phyloP scores from a whole-genome alignment of 805 yeast genomes.

The Sungouiozyma ichnusensis region DNA sequence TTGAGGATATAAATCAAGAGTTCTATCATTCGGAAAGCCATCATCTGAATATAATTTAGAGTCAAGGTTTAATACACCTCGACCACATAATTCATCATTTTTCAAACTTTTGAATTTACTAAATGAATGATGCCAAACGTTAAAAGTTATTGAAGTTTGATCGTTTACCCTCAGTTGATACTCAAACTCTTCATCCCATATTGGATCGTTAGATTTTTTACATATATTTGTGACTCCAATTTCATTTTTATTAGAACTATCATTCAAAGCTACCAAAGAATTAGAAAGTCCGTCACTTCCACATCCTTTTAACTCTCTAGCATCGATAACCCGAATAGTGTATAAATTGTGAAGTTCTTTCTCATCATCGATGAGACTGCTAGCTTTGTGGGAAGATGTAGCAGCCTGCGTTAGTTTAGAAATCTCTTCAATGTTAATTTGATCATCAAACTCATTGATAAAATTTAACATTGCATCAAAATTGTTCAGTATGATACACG shows the following conservation, averaged over 20 bases:
- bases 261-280: slow-evolving; percentile 54
- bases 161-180: slow-evolving; percentile 31
- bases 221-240: slow-evolving; percentile 63
- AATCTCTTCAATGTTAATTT: slow-evolving; percentile 47
- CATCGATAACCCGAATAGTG: slow-evolving; percentile 51
- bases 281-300: slow-evolving; percentile 39
- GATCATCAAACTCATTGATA: slow-evolving; percentile 42
- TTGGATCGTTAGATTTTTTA: slow-evolving; percentile 53
- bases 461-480: slow-evolving; percentile 42
- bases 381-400: slow-evolving; percentile 10
- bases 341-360: slow-evolving; percentile 40
- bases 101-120: slow-evolving; percentile 27
- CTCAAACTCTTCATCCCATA: slow-evolving; percentile 85
- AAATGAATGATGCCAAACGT: slow-evolving; percentile 59
- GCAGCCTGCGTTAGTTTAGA: slow-evolving; percentile 30
- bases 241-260: slow-evolving; percentile 41
- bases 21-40: slow-evolving; percentile 53
- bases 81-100: slow-evolving; percentile 56
- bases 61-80: slow-evolving; percentile 49
- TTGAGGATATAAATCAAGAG: slow-evolving; percentile 51
- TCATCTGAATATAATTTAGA: slow-evolving; percentile 54
- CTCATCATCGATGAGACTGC: slow-evolving; percentile 17
- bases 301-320: slow-evolving; percentile 46
- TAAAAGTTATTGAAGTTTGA: slow-evolving; percentile 41
- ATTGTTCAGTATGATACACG: slow-evolving; percentile 73